Base-by-base conservation (phyloP, 768 basidiomycete genomes). In the Termitomyces sp. region DNA sequence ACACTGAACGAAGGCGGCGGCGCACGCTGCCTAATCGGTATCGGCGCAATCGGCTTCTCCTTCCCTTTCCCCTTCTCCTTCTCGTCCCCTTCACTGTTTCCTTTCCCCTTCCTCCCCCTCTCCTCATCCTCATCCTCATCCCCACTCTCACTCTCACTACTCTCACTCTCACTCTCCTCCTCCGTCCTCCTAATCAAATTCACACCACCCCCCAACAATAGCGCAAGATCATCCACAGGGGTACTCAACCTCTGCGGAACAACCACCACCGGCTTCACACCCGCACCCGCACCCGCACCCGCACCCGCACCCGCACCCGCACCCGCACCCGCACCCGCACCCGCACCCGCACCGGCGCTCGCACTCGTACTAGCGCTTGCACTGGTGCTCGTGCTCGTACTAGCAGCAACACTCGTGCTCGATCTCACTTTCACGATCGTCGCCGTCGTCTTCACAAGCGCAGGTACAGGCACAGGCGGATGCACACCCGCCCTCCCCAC, bases 1-100 rank as follows among this genome's bases (percentile, higher is more conserved):
- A 86, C 84, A 56, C 80, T 81, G 62, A 86, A 86, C 26, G 82
- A 72, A 7, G 81, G 77, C 10, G 76, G 76, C 4, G 83, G 79
- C 45, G 77, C 69, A 32, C 82, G 76, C 62, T 77, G 73, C 58
- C 78, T 81, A 58, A 86, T 84, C 22, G 78, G 78, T 46, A 84
- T 84, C 9, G 84, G 84, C 19, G 79, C 74, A 50, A 81, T 71
- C 65, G 67, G 54, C 62, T 66, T 57, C 45, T 59, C 45, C 57
- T 54, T 37, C 53, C 47, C 9, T n/a, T 34, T 56, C 56, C 35
- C 54, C 58, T 19, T 53, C 45, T 12, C 48, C 58, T 30, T 52
- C 3, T 28, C 28, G 7, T 28, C 51, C 11, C 28, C 26, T 26
- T 49, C 21, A 1, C 22, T n/a, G 28, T 28, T 7, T 7, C 28